These are phyloP conservation scores for Vicia sativa DNA, from an alignment of 306 rosid species.

Conservation along the genomic window DNA sequence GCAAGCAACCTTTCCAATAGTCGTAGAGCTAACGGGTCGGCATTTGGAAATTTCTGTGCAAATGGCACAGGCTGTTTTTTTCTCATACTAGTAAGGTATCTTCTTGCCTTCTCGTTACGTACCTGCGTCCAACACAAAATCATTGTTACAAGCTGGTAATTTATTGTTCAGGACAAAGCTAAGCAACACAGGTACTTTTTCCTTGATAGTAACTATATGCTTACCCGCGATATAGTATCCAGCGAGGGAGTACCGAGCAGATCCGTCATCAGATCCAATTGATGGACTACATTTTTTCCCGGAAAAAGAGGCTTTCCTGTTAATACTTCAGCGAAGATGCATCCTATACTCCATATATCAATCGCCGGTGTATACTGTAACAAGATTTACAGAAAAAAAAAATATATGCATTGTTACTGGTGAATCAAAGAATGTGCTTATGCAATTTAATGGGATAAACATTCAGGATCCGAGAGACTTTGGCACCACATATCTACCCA, in stretches of 20 bases:
- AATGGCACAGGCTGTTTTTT: conserved; percentile 79
- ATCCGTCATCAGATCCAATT: conserved; percentile 95
- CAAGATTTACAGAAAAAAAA: conserved; percentile 22
- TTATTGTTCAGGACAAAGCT: neutral
- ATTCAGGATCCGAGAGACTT: no score
- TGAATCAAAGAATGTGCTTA: conserved; percentile 1
- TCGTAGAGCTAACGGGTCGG: conserved; percentile 85
- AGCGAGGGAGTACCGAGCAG: conserved; percentile 90
- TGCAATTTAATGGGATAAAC: conserved; percentile 18
- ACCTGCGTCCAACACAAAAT: conserved; percentile 56
- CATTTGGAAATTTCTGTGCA: conserved; percentile 81
- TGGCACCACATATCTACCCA: no score
- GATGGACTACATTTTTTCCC: conserved; percentile 97
- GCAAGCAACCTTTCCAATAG: conserved; percentile 82
- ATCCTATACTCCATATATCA: conserved; percentile 98
- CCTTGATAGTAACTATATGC: neutral
- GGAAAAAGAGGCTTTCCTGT: conserved; percentile 97
- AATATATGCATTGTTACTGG: neutral
- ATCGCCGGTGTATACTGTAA: conserved; percentile 94
- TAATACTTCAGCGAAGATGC: conserved; percentile 92
- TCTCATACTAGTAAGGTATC: conserved; percentile 94
- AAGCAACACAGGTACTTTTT: neutral
- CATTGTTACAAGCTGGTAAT: neutral
- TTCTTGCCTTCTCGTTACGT: conserved; percentile 91
- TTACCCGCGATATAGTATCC: conserved; percentile 93